phyloP scores from a whole-genome alignment of 2,329 filamentous ascomycete species.

The Corniculantispora saksenae region DNA sequence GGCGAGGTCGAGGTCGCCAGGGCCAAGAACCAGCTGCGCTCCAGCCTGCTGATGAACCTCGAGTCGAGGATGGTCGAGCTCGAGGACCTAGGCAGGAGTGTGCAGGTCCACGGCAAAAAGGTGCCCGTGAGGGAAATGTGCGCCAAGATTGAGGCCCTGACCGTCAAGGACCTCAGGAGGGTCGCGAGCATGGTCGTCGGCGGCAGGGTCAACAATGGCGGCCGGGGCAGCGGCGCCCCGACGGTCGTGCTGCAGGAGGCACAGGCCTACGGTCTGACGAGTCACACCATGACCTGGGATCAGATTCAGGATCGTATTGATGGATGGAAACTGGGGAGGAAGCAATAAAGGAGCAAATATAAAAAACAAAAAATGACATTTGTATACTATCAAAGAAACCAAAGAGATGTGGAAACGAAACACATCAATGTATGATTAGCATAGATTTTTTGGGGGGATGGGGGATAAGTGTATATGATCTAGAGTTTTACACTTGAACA shows the following conservation, averaged over 20 bases:
- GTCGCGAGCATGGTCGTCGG: slow-evolving; percentile 79
- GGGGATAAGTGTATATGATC: slow-evolving; percentile 13
- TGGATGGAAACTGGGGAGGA: slow-evolving; percentile 76
- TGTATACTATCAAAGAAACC: neutral
- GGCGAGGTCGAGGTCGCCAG: slow-evolving; percentile 78
- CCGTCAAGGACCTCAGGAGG: slow-evolving; percentile 74
- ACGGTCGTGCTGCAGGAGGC: slow-evolving; percentile 95
- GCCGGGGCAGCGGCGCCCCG: slow-evolving; percentile 79
- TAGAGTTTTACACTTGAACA: neutral
- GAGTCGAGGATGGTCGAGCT: slow-evolving; percentile 97
- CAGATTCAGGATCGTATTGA: slow-evolving; percentile 87
- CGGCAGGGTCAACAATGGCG: slow-evolving; percentile 73
- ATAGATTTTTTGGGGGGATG: neutral
- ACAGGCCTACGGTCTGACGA: slow-evolving; percentile 67
- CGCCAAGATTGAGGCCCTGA: slow-evolving; percentile 77
- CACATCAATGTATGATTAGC: slow-evolving; percentile 8
- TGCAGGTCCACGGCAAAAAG: slow-evolving; percentile 94
- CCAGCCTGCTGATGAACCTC: slow-evolving; percentile 91
- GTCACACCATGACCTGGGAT: slow-evolving; percentile 75
- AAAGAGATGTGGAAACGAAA: neutral
- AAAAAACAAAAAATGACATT: neutral
- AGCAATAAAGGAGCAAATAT: slow-evolving; percentile 25
- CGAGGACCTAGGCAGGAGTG: slow-evolving; percentile 90
- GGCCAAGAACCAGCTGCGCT: slow-evolving; percentile 95
- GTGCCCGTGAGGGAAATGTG: slow-evolving; percentile 95